Base-by-base conservation (phyloP, 345 rosid species). In the Eucalyptus pauciflora region DNA sequence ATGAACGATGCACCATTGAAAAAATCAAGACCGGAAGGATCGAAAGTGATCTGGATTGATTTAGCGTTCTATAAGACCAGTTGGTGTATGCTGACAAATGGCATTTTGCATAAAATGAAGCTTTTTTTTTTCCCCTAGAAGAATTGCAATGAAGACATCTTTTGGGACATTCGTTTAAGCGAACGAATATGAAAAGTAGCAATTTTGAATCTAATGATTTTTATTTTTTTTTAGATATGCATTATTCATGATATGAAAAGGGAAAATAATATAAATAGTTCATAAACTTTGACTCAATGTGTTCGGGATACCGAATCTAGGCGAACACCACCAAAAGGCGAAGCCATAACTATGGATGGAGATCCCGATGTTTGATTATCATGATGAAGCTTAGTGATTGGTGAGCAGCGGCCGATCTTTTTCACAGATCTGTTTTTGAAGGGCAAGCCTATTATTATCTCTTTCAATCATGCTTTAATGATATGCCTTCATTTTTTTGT, bases 331-430 rank as follows among this genome's bases (percentile, higher is more conserved):
- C 10, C 58, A 52, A 52, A 56, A 56, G 29, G 1, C 0, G 0
- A 56, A 56, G 0, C 0, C 0, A 1, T 56, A 56, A 56, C 13
- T 56, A 4, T 24, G 6, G 1, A 56, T 56, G 12, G 6, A 56
- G 62, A 56, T 56, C 1, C 62, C 29, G 0, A 24, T 9, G 62
- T 56, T 56, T 24, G 62, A 25, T 56, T 56, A 56, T 56, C 29
- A 56, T 13, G 0, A 56, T 56, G 13, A 56, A 22, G 62, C 13
- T 56, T 9, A 0, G 2, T 56, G 62, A 56, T 24, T 10, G 6
- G 29, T 1, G 62, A 56, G 13, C 0, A 0, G 6, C 0, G 1
- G 6, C 13, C 0, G 3, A 56, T 56, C 13, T 0, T 56, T 56
- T 24, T 1, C 29, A 56, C 1, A 1, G 0, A 22, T 56, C 0